These are phyloP conservation scores for Clitopilus hobsonii DNA, from an alignment of 768 basidiomycete genomes.

Conservation along the genomic window DNA sequence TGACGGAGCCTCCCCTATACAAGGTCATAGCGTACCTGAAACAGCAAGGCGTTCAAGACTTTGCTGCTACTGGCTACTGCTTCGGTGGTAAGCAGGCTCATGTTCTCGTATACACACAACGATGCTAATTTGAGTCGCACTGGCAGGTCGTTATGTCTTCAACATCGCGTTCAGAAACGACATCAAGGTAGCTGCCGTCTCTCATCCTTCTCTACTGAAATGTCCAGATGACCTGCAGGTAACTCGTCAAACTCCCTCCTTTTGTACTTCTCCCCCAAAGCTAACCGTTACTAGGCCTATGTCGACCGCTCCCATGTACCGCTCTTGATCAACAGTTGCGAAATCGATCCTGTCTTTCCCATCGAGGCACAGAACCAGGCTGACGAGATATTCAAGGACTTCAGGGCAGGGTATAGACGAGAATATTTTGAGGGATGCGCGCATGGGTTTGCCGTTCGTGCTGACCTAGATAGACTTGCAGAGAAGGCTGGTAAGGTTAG, in stretches of 20 bases:
- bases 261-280: not conserved
- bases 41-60: slow-evolving; percentile 25
- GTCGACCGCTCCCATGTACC: slow-evolving; percentile 39
- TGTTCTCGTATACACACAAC: not conserved
- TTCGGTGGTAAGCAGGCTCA: slow-evolving; percentile 17
- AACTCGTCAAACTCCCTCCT: not conserved
- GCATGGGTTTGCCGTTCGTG: slow-evolving; percentile 41
- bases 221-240: slow-evolving; percentile 27
- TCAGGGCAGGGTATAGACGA: slow-evolving; percentile 44
- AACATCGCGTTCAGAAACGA: slow-evolving; percentile 24
- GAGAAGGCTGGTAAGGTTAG: slow-evolving; percentile 52
- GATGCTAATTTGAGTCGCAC: too few relatives aligned
- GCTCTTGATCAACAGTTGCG: slow-evolving; percentile 68
- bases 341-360: slow-evolving; percentile 47
- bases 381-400: slow-evolving; percentile 46
- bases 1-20: slow-evolving; percentile 26
- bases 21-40: slow-evolving; percentile 27
- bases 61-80: slow-evolving; percentile 32
- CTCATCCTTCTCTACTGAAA: slow-evolving; percentile 30
- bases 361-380: slow-evolving; percentile 35
- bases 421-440: slow-evolving; percentile 26
- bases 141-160: slow-evolving; percentile 20
- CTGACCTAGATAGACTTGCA: slow-evolving; percentile 31
- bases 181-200: slow-evolving; percentile 21
- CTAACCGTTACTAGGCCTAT: slow-evolving; percentile 38